Evolutionary conservation across 768 basidiomycete genomes (phyloP).

Genomic region (Zangia roseola): DNA sequence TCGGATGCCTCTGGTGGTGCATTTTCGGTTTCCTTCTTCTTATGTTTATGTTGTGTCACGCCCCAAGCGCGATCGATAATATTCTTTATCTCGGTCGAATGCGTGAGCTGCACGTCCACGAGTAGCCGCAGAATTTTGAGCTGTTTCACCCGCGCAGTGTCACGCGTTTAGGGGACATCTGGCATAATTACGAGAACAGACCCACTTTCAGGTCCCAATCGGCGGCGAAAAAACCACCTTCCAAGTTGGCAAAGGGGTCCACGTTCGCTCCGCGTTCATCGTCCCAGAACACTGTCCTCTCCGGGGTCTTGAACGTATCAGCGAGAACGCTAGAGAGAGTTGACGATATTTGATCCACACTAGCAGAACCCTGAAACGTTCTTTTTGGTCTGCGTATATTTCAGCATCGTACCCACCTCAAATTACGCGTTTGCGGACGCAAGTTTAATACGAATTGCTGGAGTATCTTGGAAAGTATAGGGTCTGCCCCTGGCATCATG

Average conservation of each 20-base stretch:
- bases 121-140: slow-evolving; percentile 81
- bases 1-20: slow-evolving; percentile 57
- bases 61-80: slow-evolving; percentile 86
- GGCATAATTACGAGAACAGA: slow-evolving; percentile 25
- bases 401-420: slow-evolving; percentile 57
- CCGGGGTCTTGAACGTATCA: slow-evolving; percentile 70
- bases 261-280: slow-evolving; percentile 63
- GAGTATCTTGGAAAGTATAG: slow-evolving; percentile 70
- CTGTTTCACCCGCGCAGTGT: slow-evolving; percentile 40
- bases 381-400: slow-evolving; percentile 21
- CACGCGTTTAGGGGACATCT: slow-evolving; percentile 31
- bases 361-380: slow-evolving; percentile 39
- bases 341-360: slow-evolving; percentile 78
- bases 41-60: slow-evolving; percentile 79
- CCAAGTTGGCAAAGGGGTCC: slow-evolving; percentile 66
- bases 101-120: slow-evolving; percentile 78
- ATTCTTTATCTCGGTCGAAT: slow-evolving; percentile 65
- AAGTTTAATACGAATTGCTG: slow-evolving; percentile 78
- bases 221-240: slow-evolving; percentile 77
- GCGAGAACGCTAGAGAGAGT: slow-evolving; percentile 68
- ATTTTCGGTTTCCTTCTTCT: slow-evolving; percentile 66
- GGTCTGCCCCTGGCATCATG: slow-evolving; percentile 67
- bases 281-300: slow-evolving; percentile 81
- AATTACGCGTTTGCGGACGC: slow-evolving; percentile 85
- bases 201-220: slow-evolving; percentile 81